Evolutionary conservation across 345 rosid species (phyloP), one percentile per base, ranked within the genome.

Genomic region (Dimocarpus longan): DNA sequence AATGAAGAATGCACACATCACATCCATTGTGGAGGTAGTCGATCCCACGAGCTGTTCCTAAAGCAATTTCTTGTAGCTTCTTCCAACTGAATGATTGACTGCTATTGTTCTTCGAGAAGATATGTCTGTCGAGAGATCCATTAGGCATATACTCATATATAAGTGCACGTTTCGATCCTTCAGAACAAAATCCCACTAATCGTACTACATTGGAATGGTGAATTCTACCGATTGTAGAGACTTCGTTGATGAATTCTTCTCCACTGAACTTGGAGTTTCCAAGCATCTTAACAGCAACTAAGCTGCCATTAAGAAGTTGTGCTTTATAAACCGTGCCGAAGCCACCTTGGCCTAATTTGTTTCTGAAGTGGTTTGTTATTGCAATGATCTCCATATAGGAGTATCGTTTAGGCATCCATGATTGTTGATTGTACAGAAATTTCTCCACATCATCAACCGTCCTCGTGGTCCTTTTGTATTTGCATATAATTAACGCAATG

Each of bases 1-100:
- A 80, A 80, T 83, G 85, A 28, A 83, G 67, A 79, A 83, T 72
- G 68, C 80, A 71, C 75, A 76, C 76, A 40, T 74, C 71, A 70
- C 75, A 83, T 21, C 85, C 81, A 16, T 5, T 68, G 26, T 83
- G 85, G 5, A 83, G 56, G 67, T 80, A 75, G 67, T 83, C 73
- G 10, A 83, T 68, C 68, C 83, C 85, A 42, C 48, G 64, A 71
- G 82, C 85, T 4, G 59, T 75, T 40, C 80, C 85, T 21, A 82
- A 43, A 71, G 82, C 77, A 54, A 79, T 82, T 15, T 71, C 21
- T 2, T 21, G 65, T 64, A 73, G 74, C 56, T 4, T 74, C 57
- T 62, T 57, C 77, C 69, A 62, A 2, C 22, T 1, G 12, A 74
- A 43, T 8, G 32, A 2, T 39, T 2, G 16, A 6, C 11, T 13